Evolutionary conservation across 2,329 filamentous ascomycete genomes (phyloP), one percentile per base, ranked within the genome.

Genomic region (Escovopsis sp.): DNA sequence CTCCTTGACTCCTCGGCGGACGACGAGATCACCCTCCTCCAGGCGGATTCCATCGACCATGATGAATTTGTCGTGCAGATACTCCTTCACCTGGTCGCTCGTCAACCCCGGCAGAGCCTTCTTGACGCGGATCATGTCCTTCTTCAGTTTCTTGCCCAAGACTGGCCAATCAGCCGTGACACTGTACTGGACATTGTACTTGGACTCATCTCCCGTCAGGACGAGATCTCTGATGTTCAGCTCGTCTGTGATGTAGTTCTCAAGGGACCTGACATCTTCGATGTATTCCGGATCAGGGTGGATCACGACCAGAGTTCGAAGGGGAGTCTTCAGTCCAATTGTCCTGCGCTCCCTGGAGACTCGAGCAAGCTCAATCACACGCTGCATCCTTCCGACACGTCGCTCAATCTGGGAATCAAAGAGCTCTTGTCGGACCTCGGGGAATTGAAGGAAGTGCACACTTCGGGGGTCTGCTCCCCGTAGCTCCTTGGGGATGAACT

Each of bases 131-230:
- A 79, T 77, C 49, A 87, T 84, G 54, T 95, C 88, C 64, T 94
- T 95, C 72, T 94, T 94, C 51, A 96, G 73, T 67, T 96, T 96
- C 74, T 94, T 94, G 49, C 91, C 91, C 13, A 98, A 72, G 2
- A 84, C 82, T 12, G 91, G 87, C 82, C 91, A 95, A 61, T 98
- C 91, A 7, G 87, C 88, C 33, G 75, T 77, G 13, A 89, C 85
- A 47, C 83, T 86, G 65, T 95, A 94, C 57, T 91, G 81, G 37
- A 98, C 87, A 42, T 87, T 84, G 66, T 95, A 95, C 58, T 82
- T 84, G 42, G 77, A 81, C 64, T 96, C 91, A 48, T 96, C 87
- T 7, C 76, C 79, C 3, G 85, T 86, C 41, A 95, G 71, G 10
- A 94, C 68, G 25, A 96, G 68, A 47, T 94, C 84, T 47, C 82